phyloP scores from a whole-genome alignment of 192 early-diverging fungal genomes.

The Podila verticillata region DNA sequence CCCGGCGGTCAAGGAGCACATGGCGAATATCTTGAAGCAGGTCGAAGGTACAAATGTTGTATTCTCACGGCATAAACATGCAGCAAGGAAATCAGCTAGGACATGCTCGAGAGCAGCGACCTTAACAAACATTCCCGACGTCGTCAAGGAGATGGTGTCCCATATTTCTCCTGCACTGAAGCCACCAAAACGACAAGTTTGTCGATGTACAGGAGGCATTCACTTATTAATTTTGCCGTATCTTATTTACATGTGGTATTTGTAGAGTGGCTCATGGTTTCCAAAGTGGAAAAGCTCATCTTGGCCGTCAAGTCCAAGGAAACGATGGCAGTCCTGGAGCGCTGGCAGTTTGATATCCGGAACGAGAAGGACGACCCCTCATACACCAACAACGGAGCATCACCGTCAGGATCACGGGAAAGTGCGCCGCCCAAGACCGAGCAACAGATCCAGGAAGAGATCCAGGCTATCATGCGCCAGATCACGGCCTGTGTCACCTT shows the following conservation, averaged over 20 bases:
- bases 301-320: slow-evolving; percentile 88
- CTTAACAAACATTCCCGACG: too few species aligned
- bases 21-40: slow-evolving; percentile 80
- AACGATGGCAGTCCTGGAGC: slow-evolving; percentile 84
- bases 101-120: background rate
- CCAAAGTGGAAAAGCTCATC: slow-evolving; percentile 85
- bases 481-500: slow-evolving; percentile 92
- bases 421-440: slow-evolving; percentile 55
- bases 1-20: slow-evolving; percentile 75
- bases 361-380: slow-evolving; percentile 63
- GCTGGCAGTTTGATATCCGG: slow-evolving; percentile 95
- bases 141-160: too few species aligned
- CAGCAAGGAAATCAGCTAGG: background rate
- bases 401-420: background rate
- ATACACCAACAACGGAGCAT: background rate
- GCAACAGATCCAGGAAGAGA: slow-evolving; percentile 76
- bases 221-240: background rate
- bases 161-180: too few species aligned
- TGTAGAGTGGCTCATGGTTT: slow-evolving; percentile 78
- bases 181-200: too few species aligned
- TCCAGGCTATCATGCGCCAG: slow-evolving; percentile 91
- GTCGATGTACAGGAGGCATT: too few species aligned
- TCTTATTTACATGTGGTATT: background rate
- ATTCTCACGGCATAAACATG: background rate
- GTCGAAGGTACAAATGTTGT: slow-evolving; percentile 72